Conservation (phyloP, 805 yeast genomes). For the Zygotorulaspora chibaensis region DNA sequence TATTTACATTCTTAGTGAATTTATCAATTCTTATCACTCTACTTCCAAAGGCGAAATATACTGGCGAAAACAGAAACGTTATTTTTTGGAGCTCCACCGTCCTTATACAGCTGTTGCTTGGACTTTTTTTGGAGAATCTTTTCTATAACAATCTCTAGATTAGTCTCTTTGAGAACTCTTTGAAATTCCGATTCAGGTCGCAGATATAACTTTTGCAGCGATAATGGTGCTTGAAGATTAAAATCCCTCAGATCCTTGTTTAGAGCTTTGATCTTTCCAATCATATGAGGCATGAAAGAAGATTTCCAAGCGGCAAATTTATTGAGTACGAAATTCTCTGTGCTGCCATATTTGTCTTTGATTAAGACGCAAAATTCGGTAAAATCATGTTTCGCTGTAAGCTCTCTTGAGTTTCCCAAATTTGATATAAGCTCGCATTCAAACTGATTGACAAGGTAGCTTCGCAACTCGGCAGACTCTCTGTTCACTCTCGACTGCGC, state of each 20-base stretch:
- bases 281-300: constrained; percentile 32
- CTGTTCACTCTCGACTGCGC: constrained; percentile 55
- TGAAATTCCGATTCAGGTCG: constrained; percentile 42
- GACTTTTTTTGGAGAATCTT: constrained; percentile 2
- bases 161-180: constrained; percentile 37
- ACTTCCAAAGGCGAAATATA: constrained; percentile 1
- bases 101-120: background rate
- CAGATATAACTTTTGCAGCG: constrained; percentile 56
- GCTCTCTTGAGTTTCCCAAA: constrained; percentile 2
- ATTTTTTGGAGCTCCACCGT: background rate
- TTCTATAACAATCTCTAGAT: constrained; percentile 14
- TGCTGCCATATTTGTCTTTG: constrained; percentile 14
- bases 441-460: constrained; percentile 38
- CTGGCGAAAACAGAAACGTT: background rate
- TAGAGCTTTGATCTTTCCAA: constrained; percentile 36
- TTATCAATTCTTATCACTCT: background rate
- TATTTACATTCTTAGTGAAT: background rate
- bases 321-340: constrained; percentile 18
- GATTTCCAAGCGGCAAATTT: constrained; percentile 38
- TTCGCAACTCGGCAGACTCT: constrained; percentile 47
- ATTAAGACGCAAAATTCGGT: constrained; percentile 10
- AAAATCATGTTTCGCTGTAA: constrained; percentile 6
- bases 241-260: constrained; percentile 53
- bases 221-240: constrained; percentile 58
- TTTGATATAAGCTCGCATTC: constrained; percentile 30